phyloP scores from a whole-genome alignment of 2,329 filamentous ascomycete genomes.

The Pseudogymnoascus sp. region DNA sequence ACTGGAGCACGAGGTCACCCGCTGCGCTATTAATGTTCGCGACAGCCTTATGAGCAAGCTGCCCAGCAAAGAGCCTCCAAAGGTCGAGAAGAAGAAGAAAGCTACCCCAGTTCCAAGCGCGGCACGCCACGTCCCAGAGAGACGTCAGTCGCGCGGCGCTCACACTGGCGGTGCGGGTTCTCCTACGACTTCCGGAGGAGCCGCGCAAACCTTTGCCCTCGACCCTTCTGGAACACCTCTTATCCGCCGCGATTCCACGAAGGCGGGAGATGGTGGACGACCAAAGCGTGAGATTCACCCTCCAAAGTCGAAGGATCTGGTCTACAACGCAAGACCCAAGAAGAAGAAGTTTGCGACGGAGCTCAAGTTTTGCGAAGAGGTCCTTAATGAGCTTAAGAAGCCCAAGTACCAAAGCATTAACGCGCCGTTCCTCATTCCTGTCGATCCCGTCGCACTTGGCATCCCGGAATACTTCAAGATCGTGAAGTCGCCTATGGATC shows the following conservation, averaged over 20 bases:
- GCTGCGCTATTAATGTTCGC: slow-evolving; percentile 46
- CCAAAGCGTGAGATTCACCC: slow-evolving; percentile 92
- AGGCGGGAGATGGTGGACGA: slow-evolving; percentile 59
- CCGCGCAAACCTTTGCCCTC: slow-evolving; percentile 61
- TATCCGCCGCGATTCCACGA: slow-evolving; percentile 78
- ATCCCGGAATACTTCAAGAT: slow-evolving; percentile 90
- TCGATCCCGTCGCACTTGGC: slow-evolving; percentile 88
- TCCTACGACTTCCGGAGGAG: slow-evolving; percentile 30
- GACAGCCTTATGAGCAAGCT: slow-evolving; percentile 53
- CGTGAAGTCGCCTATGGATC: slow-evolving; percentile 96
- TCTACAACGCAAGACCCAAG: slow-evolving; percentile 78
- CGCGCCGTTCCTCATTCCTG: slow-evolving; percentile 70
- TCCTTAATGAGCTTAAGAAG: slow-evolving; percentile 70
- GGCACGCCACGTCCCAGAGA: slow-evolving; percentile 20
- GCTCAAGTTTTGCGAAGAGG: slow-evolving; percentile 80
- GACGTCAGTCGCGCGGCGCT: slow-evolving; percentile 32
- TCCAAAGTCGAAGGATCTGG: slow-evolving; percentile 83
- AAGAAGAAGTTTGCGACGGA: slow-evolving; percentile 85
- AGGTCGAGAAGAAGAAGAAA: slow-evolving; percentile 53
- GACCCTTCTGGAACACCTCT: slow-evolving; percentile 70
- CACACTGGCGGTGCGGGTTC: slow-evolving; percentile 27
- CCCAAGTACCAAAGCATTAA: slow-evolving; percentile 61
- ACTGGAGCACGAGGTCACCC: slow-evolving; percentile 62
- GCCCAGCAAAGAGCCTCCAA: slow-evolving; percentile 49
- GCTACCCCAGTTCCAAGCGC: slow-evolving; percentile 28